Evolutionary conservation across 2,329 filamentous ascomycete species (phyloP), one percentile per base, ranked within the genome.

Genomic region (Arthroderma sp.): DNA sequence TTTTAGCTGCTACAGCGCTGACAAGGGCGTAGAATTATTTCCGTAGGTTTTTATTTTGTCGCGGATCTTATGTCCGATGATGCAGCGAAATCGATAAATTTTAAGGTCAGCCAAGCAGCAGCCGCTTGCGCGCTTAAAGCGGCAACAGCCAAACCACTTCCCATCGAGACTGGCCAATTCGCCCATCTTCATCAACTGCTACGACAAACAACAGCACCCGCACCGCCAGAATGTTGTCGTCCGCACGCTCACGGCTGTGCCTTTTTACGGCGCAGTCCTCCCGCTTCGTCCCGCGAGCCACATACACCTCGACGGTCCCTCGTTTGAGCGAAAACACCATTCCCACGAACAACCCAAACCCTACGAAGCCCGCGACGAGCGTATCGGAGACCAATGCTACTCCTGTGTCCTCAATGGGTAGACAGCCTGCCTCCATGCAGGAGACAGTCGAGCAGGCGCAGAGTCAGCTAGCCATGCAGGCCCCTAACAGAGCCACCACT

Each of bases 401-500:
- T 17, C 77, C 82, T 17, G 68, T 72, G 23, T 66, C 80, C 70
- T 62, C 78, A 64, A 63, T 77, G 73, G 62, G 74, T 38, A 68
- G 70, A n/a, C 71, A 74, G 62, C 80, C 83, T 65, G 70, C 72
- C 41, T 68, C 76, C 1, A 64, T 85, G 59, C 76, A 80, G 67
- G 84, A 86, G 69, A 72, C 71, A 43, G 73, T 77, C 4, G 75
- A 76, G 60, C 72, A 76, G 52, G 81, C 73, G 19, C 82, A 85
- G 72, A 70, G 77, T 60, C 74, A 76, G 66, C 77, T 82, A 62
- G 74, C 80, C 58, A 74, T 78, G 71, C 93, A 98, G 77, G 88
- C 91, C 33, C 93, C 93, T 21, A 98, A 98, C 78, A 83, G 90
- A 61, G 75, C 78, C 59, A 81, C 75, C 4, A 80, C 88, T 60